phyloP scores from a whole-genome alignment of 345 rosid genomes.

The Aquilaria sinensis region DNA sequence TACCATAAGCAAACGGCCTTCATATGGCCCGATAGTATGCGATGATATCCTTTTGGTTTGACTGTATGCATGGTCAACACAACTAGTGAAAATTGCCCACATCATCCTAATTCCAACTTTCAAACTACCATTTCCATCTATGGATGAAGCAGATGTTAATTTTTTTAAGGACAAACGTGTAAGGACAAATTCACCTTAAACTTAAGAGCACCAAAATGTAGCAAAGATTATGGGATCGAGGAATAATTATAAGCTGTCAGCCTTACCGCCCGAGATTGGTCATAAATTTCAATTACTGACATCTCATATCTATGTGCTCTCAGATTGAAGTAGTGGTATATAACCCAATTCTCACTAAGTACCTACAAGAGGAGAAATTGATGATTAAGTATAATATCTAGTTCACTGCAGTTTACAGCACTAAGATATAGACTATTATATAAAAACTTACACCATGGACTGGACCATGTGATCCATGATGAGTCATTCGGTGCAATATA shows the following conservation, averaged over 20 bases:
- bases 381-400: conserved; percentile 15
- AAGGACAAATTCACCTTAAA: too few relatives aligned
- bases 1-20: too few relatives aligned
- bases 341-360: conserved; percentile 97
- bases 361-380: conserved; percentile 48
- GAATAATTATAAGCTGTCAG: not conserved
- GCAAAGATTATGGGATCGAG: not conserved
- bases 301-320: conserved; percentile 97
- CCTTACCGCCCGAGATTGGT: conserved; percentile 96
- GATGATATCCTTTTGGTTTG: too few relatives aligned
- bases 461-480: conserved; percentile 95
- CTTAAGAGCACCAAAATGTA: too few relatives aligned
- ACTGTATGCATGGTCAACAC: too few relatives aligned
- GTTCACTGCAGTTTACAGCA: conserved; percentile 6
- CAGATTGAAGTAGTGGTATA: conserved; percentile 96
- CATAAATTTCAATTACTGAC: conserved; percentile 91
- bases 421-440: conserved; percentile 9
- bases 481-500: conserved; percentile 83
- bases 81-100: too few relatives aligned
- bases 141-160: too few relatives aligned
- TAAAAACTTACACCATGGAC: conserved; percentile 72
- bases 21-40: too few relatives aligned
- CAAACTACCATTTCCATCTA: too few relatives aligned
- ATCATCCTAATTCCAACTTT: too few relatives aligned
- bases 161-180: too few relatives aligned